Evolutionary conservation across 139 green algal species (phyloP).

Genomic region (Coelastrella sp.): DNA sequence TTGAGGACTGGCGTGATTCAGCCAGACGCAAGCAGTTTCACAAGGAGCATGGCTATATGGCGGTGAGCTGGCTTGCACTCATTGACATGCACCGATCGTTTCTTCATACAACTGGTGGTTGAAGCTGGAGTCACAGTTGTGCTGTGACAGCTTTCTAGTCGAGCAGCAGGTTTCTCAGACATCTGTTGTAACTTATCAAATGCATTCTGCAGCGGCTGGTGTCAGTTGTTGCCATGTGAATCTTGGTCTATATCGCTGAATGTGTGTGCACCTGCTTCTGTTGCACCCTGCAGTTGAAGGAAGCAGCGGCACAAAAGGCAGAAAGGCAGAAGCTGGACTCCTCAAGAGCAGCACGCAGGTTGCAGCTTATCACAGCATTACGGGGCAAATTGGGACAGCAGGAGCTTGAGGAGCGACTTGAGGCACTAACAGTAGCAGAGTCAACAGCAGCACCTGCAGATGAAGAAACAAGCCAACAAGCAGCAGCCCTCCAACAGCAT

Average conservation of each 20-base stretch:
- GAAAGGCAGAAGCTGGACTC: neutral
- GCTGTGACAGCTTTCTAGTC: neutral
- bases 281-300: constrained; percentile 32
- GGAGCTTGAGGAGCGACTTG: neutral
- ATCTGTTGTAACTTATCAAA: neutral
- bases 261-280: constrained; percentile 1
- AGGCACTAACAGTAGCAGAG: neutral
- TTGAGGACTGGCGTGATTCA: constrained; percentile 12
- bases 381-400: neutral
- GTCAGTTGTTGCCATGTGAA: neutral
- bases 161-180: too few relatives aligned
- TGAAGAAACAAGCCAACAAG: neutral
- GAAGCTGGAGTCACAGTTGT: neutral
- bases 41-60: neutral
- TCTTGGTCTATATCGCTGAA: neutral
- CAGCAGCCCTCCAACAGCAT: constrained; percentile 16
- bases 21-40: constrained; percentile 21
- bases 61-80: neutral
- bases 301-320: neutral
- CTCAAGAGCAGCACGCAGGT: neutral
- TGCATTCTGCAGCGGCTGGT: neutral
- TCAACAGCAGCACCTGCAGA: neutral
- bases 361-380: neutral
- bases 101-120: too few relatives aligned
- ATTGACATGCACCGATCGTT: neutral